phyloP scores from a whole-genome alignment of 2,329 filamentous ascomycete genomes.

The Neonectria sp. region DNA sequence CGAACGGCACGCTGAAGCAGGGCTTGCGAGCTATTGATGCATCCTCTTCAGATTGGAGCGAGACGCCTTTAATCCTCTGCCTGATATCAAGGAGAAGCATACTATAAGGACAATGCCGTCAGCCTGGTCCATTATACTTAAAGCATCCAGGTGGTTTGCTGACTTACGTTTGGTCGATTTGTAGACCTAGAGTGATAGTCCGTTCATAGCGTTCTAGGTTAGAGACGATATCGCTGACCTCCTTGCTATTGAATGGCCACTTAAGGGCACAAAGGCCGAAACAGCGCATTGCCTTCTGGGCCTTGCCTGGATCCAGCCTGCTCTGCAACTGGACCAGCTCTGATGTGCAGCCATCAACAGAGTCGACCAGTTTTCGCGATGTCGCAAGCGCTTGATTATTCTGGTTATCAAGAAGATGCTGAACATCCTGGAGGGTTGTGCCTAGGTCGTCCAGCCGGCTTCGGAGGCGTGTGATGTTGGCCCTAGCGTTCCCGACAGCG shows the following conservation, averaged over 20 bases:
- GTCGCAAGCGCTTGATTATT: constrained; percentile 11
- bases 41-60: background rate
- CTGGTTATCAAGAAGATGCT: constrained; percentile 10
- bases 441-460: constrained; percentile 10
- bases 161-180: constrained; percentile 19
- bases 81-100: constrained; percentile 17
- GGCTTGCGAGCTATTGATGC: background rate
- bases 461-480: constrained; percentile 20
- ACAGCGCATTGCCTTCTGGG: constrained; percentile 21
- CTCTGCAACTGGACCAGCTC: constrained; percentile 17
- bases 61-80: constrained; percentile 11
- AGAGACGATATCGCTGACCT: constrained; percentile 17
- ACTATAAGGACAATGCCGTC: background rate
- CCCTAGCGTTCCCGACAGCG: constrained; percentile 18
- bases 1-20: constrained; percentile 45
- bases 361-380: constrained; percentile 23
- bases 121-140: background rate
- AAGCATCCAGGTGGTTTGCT: background rate
- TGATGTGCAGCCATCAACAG: constrained; percentile 16
- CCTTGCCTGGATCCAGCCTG: constrained; percentile 20
- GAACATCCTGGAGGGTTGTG: constrained; percentile 12
- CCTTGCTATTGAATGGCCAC: constrained; percentile 31
- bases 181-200: constrained; percentile 13
- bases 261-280: constrained; percentile 25
- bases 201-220: constrained; percentile 17